A percentile compares a stretch with the other conserved stretches of the same genome.
phyloP scores from a whole-genome alignment of 352 stramenopile genomes.

The Globisporangium cederbergense region DNA sequence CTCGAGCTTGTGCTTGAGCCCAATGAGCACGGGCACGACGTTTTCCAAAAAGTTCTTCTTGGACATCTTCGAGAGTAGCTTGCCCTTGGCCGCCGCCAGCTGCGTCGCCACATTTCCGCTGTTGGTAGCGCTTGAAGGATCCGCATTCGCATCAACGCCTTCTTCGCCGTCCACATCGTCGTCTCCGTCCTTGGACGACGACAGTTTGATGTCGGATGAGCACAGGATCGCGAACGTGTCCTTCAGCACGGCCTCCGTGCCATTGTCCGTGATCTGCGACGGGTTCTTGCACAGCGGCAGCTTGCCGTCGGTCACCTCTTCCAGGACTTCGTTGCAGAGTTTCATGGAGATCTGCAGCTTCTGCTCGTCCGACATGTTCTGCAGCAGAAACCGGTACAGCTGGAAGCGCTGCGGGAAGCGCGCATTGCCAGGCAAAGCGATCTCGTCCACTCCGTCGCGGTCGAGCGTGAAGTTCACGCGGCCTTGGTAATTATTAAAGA shows the following conservation, averaged over 20 bases:
- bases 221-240: constrained; percentile 86
- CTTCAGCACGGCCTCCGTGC: constrained; percentile 87
- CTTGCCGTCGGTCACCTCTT: constrained; percentile 84
- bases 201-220: constrained; percentile 86
- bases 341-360: constrained; percentile 95
- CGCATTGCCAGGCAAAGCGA: constrained; percentile 51
- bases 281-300: constrained; percentile 69
- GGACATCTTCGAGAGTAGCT: constrained; percentile 94
- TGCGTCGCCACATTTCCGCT: constrained; percentile 50
- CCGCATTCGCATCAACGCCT: constrained; percentile 53
- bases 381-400: constrained; percentile 94
- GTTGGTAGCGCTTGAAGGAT: constrained; percentile 21
- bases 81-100: constrained; percentile 88
- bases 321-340: constrained; percentile 92
- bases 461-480: constrained; percentile 68
- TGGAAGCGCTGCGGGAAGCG: constrained; percentile 71
- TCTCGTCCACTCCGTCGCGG: constrained; percentile 57
- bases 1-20: constrained; percentile 94
- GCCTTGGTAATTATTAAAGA: constrained; percentile 89
- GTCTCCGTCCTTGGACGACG: constrained; percentile 43
- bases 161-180: constrained; percentile 68
- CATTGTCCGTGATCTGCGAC: constrained; percentile 73
- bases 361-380: constrained; percentile 95
- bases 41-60: constrained; percentile 97
- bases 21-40: constrained; percentile 95